These are phyloP conservation scores for Pichia sp. DNA, from an alignment of 1,139 yeast species.

Conservation along the genomic window DNA sequence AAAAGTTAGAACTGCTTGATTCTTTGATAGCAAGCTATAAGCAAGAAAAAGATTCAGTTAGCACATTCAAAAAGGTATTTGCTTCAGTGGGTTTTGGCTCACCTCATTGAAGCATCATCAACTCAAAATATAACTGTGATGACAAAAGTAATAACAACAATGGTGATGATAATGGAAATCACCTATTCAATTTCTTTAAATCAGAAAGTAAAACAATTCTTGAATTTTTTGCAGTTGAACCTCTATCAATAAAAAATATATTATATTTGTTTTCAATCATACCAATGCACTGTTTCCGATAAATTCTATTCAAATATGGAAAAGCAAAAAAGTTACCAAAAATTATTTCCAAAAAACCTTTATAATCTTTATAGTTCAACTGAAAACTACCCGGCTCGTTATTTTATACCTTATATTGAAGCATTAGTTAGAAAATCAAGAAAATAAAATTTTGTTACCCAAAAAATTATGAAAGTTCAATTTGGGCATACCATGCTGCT, in stretches of 20 bases:
- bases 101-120: background rate
- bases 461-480: background rate
- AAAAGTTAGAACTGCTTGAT: background rate
- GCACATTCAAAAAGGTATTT: background rate
- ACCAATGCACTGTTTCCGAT: background rate
- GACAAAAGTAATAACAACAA: background rate
- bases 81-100: background rate
- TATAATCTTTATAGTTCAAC: background rate
- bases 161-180: too few species aligned
- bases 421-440: background rate
- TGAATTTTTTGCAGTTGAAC: background rate
- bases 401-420: background rate
- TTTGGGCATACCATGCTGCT: slow-evolving; percentile 19
- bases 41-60: background rate
- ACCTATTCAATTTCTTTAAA: too few species aligned
- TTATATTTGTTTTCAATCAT: too few species aligned
- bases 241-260: too few species aligned
- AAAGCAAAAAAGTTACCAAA: background rate
- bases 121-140: background rate
- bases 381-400: background rate
- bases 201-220: background rate
- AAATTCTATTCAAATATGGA: background rate
- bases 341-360: background rate
- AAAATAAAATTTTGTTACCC: background rate
- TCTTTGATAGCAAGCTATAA: background rate